Evolutionary conservation across 352 stramenopile genomes (phyloP).

Genomic region (Hyaloperonospora brassicae): DNA sequence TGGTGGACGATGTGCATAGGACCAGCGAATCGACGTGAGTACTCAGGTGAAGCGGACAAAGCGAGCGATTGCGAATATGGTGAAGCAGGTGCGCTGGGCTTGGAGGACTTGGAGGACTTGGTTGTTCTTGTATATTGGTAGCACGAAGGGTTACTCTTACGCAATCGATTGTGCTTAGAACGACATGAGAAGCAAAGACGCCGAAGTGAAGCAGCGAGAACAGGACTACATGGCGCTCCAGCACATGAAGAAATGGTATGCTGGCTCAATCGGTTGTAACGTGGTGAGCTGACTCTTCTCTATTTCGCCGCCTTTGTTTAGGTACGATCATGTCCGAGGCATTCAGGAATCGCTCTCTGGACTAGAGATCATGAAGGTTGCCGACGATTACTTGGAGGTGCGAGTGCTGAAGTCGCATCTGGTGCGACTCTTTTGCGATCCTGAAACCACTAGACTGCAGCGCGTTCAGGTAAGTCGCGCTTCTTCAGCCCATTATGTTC

Average conservation of each 20-base stretch:
- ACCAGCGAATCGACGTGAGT: constrained; percentile 67
- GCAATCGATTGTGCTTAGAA: constrained; percentile 27
- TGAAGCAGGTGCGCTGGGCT: constrained; percentile 38
- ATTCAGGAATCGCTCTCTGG: constrained; percentile 47
- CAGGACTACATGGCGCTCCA: constrained; percentile 60
- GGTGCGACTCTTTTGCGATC: constrained; percentile 52
- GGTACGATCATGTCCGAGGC: constrained; percentile 57
- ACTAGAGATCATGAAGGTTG: constrained; percentile 48
- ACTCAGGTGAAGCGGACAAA: constrained; percentile 59
- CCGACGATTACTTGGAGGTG: constrained; percentile 55
- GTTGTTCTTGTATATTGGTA: not conserved
- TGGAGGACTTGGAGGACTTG: constrained; percentile 9
- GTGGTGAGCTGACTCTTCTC: not conserved
- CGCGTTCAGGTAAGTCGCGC: constrained; percentile 43
- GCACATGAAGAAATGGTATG: constrained; percentile 70
- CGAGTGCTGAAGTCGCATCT: constrained; percentile 42
- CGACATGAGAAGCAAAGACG: constrained; percentile 54
- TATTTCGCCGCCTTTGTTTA: constrained; percentile 13
- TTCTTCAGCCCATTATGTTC: constrained; percentile 1
- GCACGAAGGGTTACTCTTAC: not conserved
- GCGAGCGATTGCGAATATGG: constrained; percentile 38
- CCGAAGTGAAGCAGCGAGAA: constrained; percentile 65
- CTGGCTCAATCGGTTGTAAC: not conserved
- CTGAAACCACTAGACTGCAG: constrained; percentile 41
- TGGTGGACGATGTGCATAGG: constrained; percentile 14